Evolutionary conservation across 2,329 filamentous ascomycete genomes (phyloP), one percentile per base, ranked within the genome.

Genomic region (Venturia nashicola): DNA sequence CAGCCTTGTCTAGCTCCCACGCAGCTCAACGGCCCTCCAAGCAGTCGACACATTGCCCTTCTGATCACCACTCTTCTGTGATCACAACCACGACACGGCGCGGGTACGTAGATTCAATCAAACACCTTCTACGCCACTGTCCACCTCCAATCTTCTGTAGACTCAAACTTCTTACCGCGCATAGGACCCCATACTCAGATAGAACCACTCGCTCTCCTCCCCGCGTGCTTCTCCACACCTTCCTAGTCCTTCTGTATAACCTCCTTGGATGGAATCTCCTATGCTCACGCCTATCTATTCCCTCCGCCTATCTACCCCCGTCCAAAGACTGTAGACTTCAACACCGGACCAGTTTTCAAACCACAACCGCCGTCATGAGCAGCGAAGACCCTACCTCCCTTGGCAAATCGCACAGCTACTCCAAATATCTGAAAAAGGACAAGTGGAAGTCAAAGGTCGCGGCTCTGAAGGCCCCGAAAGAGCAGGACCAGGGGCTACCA

Each of bases 381-480:
- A 36, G 32, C 16, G 51, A 57, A 51, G 46, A 51, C 46, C 46
- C 46, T 9, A 9, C 16, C 51, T 57, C 51, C 16, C 51, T 57
- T 27, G 36, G 51, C 51, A 57, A 57, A n/a, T 57, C 51, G 36
- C 51, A 65, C 32, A 48, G 63, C 46, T 39, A 64, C 27, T 65
- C 63, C 65, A 75, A 73, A 72, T 74, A 77, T 67, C 72, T 73
- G 68, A 71, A 71, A 69, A 75, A 75, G 69, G 68, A 71, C 67
- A 75, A 76, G 69, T 83, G 80, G 80, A 76, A 76, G 67, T 39
- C 39, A 55, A 64, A 64, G 39, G 54, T 61, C 9, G 54, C 62
- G n/a, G 51, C 39, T 32, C 51, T 36, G 51, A 57, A 34, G 14
- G 27, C 51, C 16, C 51, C 51, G 14, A 57, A 57, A 62, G 69